Base-by-base conservation (phyloP, 2,329 filamentous ascomycete species). In the Clonostachys chloroleuca region DNA sequence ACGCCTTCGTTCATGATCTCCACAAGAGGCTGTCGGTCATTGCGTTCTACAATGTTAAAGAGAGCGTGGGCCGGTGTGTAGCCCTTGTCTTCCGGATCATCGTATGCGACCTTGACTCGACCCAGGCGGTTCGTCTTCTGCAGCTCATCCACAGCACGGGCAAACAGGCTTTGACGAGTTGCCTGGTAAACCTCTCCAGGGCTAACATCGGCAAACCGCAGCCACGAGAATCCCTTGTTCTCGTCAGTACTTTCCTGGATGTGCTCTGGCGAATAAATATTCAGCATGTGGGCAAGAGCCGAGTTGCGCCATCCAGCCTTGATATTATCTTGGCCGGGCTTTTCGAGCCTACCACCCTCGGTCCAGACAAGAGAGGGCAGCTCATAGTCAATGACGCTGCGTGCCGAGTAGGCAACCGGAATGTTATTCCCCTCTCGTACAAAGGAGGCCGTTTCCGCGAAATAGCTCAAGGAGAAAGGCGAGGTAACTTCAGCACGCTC, bases 391-490 rank as follows among this genome's bases (percentile, higher is more conserved):
- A 99, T 92, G 57, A 87, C 57, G 59, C 85, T 97, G 50, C 89
- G 84, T 0, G 90, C 88, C 2, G 92, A 96, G 65, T 99, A 99
- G 39, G 81, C 84, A 17, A 96, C 86, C 17, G 86, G 74, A 44
- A 97, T 79, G 51, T 85, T 84, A 50, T 74, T 80, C 8, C 92
- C 92, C 65, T 99, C 94, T 18, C 94, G 87, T 55, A 96, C 76
- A 65, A 99, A 97, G 0, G 92, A 96, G 0, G 89, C 92, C 0
- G 92, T 96, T 72, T 99, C 94, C 13, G 92, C 94, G 67, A 92
- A 99, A 63, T 86, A 82, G n/a, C 84, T 83, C 57, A 87, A 84
- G 1, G 89, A 87, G 58, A 92, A 86, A 0, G 94, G 90, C 9
- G 92, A 96, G 20, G 81, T 86, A 9, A 90, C 95, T 51, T 97